Conservation (phyloP, 345 rosid genomes). For the Salix exigua region DNA sequence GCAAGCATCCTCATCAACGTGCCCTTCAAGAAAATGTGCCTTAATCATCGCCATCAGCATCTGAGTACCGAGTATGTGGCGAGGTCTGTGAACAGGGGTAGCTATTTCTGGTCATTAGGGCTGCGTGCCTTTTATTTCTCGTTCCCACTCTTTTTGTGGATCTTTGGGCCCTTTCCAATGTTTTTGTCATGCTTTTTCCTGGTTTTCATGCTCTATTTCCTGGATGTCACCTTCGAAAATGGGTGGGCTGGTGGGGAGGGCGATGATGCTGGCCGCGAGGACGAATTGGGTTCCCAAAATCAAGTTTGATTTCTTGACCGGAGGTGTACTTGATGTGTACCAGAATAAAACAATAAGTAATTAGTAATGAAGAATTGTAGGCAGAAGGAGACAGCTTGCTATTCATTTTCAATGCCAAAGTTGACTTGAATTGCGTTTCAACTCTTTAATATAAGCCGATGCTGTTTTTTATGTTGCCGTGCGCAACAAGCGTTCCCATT, state of each 20-base stretch:
- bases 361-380: neutral
- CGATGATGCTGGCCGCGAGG: neutral
- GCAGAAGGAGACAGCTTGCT: neutral
- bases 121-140: constrained; percentile 88
- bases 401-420: constrained; percentile 12
- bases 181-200: constrained; percentile 51
- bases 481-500: neutral
- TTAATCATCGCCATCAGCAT: constrained; percentile 27
- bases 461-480: neutral
- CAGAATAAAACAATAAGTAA: neutral
- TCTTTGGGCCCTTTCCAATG: constrained; percentile 87
- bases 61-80: constrained; percentile 62
- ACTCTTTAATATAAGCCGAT: no score
- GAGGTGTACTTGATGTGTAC: neutral
- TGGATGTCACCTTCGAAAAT: constrained; percentile 50
- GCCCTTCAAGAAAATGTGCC: constrained; percentile 49
- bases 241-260: neutral
- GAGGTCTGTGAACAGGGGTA: constrained; percentile 61
- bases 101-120: constrained; percentile 91
- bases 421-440: constrained; percentile 6
- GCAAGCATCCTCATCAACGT: constrained; percentile 82
- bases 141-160: constrained; percentile 77
- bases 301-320: neutral
- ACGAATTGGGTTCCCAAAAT: neutral
- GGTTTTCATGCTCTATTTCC: constrained; percentile 56